Percentiles rank a stretch among this genome's conserved stretches.
phyloP scores from a whole-genome alignment of 148 eudicot genomes.

The Tetragonia tetragonoides region DNA sequence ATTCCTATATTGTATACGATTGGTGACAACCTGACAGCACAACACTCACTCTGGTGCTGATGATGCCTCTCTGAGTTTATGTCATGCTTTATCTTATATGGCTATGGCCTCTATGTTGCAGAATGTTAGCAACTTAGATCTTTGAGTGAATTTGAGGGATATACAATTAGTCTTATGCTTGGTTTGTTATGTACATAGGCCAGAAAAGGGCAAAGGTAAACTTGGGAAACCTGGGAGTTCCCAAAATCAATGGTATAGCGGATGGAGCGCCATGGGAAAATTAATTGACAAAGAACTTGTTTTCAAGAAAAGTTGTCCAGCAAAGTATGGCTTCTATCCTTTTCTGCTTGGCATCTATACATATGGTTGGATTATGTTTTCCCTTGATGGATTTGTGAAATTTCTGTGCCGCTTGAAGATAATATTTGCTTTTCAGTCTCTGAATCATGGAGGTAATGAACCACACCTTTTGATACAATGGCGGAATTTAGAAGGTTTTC shows the following conservation, averaged over 20 bases:
- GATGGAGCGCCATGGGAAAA: slow-evolving; percentile 91
- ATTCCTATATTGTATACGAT: background rate
- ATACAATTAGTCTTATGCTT: background rate
- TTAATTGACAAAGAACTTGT: slow-evolving; percentile 72
- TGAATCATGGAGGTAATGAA: slow-evolving; percentile 1
- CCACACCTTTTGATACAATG: background rate
- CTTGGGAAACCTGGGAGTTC: slow-evolving; percentile 76
- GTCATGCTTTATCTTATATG: background rate
- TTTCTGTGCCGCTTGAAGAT: slow-evolving; percentile 1
- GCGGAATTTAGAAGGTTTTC: no score
- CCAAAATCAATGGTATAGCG: slow-evolving; percentile 82
- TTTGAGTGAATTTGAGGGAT: background rate
- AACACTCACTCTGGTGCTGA: background rate
- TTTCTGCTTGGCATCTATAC: slow-evolving; percentile 10
- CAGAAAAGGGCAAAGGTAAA: slow-evolving; percentile 76
- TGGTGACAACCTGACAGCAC: background rate
- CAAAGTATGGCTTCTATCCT: slow-evolving; percentile 60
- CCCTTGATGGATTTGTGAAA: background rate
- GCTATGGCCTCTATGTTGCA: background rate
- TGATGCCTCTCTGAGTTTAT: slow-evolving; percentile 1
- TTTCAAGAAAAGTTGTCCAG: slow-evolving; percentile 80
- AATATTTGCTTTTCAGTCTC: background rate
- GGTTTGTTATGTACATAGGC: slow-evolving; percentile 44
- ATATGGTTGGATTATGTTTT: background rate
- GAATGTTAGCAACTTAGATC: background rate